A percentile compares a stretch with the other conserved stretches of the same genome.
phyloP scores from a whole-genome alignment of 192 early-diverging fungal genomes.

The Jimgerdemannia flammicorona region DNA sequence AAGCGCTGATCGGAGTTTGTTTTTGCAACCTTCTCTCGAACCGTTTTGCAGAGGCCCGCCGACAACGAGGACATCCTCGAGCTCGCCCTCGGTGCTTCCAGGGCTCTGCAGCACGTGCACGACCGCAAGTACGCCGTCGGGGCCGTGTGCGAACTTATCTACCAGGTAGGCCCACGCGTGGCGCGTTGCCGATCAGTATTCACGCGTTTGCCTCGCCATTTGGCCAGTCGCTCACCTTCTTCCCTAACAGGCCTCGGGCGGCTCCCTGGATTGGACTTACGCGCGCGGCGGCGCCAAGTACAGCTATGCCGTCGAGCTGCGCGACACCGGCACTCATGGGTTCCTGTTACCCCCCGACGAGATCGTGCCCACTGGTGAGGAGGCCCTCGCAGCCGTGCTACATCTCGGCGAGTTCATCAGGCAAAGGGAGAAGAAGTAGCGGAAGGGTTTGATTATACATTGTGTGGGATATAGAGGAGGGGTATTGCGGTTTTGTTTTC shows the following conservation, averaged over 20 bases:
- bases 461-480: not conserved
- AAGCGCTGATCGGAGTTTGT: not conserved
- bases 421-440: constrained; percentile 29
- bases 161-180: constrained; percentile 38
- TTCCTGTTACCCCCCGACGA: constrained; percentile 54
- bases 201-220: not conserved
- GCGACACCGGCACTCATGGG: constrained; percentile 49
- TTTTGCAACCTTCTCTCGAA: not conserved
- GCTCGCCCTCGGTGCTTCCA: constrained; percentile 38
- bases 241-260: constrained; percentile 40
- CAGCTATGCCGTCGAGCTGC: constrained; percentile 55
- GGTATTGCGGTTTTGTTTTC: no score
- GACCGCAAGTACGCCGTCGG: constrained; percentile 53
- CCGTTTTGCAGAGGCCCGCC: constrained; percentile 15
- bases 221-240: constrained; percentile 36
- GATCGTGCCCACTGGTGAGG: constrained; percentile 47
- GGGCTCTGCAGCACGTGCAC: constrained; percentile 53
- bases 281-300: constrained; percentile 49
- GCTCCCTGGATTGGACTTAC: constrained; percentile 57
- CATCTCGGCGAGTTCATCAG: constrained; percentile 36
- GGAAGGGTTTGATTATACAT: not conserved
- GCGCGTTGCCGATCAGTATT: not conserved
- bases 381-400: constrained; percentile 31
- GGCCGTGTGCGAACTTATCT: constrained; percentile 57
- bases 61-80: constrained; percentile 40